Evolutionary conservation across 2,329 filamentous ascomycete genomes (phyloP), one percentile per base, ranked within the genome.

Genomic region (Fusarium beomiforme): DNA sequence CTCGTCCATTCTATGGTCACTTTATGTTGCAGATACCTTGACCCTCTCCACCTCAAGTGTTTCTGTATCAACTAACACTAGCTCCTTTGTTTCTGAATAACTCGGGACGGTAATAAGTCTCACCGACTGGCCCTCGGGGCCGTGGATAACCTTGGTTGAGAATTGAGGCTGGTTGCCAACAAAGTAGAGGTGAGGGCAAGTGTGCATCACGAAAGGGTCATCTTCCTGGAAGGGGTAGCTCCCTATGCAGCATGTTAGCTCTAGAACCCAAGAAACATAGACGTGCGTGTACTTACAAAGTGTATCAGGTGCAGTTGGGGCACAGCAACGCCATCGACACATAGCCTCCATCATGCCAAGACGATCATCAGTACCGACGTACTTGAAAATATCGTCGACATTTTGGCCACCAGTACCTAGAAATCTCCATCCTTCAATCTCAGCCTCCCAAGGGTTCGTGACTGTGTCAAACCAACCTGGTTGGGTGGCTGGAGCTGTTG

Each of bases 201-300:
- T 84, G 70, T 91, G 89, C 76, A 99, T 86, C 44, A 98, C 92
- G 77, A 98, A 97, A 1, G 93, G 94, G 78, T 99, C 97, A 53
- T 94, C 89, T 21, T 96, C 93, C 81, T 98, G 95, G 81, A 97
- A 99, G 1, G 96, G 96, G 78, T 98, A 99, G 78, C 93, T 95
- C 93, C 93, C 93, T 95, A 23, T 1, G 19, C 11, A 37, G 9
- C 34, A n/a, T 13, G 61, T 78, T 51, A 79, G 74, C 47, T 37
- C 39, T 31, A 4, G 10, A 16, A 23, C 29, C 33, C 33, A 29
- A 23, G 23, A 34, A 19, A 19, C 8, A 17, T n/a, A 13, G 17
- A 11, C 10, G 29, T 37, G 10, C 10, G 29, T 37, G 10, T 26
- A 85, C 92, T 85, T 86, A 95, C 94, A 97, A 44, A 99, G 79